Base-by-base conservation (phyloP, 2,329 filamentous ascomycete species). In the Curvularia spicifera region DNA sequence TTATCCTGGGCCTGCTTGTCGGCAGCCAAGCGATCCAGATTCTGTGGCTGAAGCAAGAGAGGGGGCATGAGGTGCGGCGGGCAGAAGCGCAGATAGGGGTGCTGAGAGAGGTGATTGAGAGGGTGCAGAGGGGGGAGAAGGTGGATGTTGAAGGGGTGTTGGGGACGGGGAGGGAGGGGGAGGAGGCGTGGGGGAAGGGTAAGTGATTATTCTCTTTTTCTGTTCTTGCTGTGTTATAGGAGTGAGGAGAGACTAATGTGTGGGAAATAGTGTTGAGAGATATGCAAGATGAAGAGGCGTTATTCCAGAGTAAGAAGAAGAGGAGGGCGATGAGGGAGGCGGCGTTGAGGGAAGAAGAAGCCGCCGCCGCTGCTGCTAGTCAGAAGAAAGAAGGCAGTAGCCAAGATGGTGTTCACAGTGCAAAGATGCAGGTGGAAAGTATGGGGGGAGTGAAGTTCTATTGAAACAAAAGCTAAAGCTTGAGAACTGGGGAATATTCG, bases 11-110 rank as follows among this genome's bases (percentile, higher is more conserved):
- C 5, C 81, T 93, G 40, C 84, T 98, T 63, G 94, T 98, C 64
- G 96, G 96, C 4, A 97, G 92, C 61, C 96, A 97, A 83, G 91
- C 94, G 13, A 97, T 99, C 68, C 91, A 97, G 70, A 91, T 95
- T 83, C 89, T 99, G 71, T 84, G 88, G 35, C 76, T 98, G 69
- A 89, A 89, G 69, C 91, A 90, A 67, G 89, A 93, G 50, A 90
- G 88, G 71, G 82, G 84, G 31, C 86, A 88, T 9, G 93, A 90
- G 68, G 86, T 83, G 71, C 87, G 93, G 50, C 87, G 88, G 66
- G 89, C 93, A 5, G 91, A 97, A 67, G 87, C 91, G 6, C 89
- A 91, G 72, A 90, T 99, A 62, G 85, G 83, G 2, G 73, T 92
- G 29, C 78, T 99, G 58, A 85, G 86, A 39, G 94, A 97, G 71